A percentile compares a stretch with the other conserved stretches of the same genome.
phyloP scores from a whole-genome alignment of 2,329 filamentous ascomycete species.

The Rugonectria rugulosa region DNA sequence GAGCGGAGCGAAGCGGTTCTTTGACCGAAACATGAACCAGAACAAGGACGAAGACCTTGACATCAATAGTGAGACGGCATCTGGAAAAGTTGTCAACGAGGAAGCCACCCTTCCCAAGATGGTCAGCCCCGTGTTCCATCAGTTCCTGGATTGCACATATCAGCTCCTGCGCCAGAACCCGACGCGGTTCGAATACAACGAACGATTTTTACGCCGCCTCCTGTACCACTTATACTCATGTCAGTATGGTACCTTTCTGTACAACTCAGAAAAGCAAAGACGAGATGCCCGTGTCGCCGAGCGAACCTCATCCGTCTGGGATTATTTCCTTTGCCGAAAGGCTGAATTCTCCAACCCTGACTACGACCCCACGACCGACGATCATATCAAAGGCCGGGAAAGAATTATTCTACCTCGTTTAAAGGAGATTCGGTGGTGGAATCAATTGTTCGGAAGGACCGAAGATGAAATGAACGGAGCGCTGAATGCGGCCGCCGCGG shows the following conservation, averaged over 20 bases:
- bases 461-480: constrained; percentile 92
- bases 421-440: constrained; percentile 91
- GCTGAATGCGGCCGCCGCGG: constrained; percentile 61
- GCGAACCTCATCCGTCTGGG: constrained; percentile 88
- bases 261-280: constrained; percentile 92
- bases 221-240: constrained; percentile 95
- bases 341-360: constrained; percentile 83
- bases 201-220: constrained; percentile 86
- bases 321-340: constrained; percentile 86
- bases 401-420: constrained; percentile 82
- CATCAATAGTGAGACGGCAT: constrained; percentile 50
- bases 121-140: constrained; percentile 95
- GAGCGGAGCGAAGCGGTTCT: constrained; percentile 90
- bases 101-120: constrained; percentile 86
- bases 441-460: constrained; percentile 82
- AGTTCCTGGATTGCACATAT: constrained; percentile 94
- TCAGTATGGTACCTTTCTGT: constrained; percentile 96
- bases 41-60: constrained; percentile 71
- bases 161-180: constrained; percentile 88
- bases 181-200: constrained; percentile 93
- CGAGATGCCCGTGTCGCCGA: constrained; percentile 72
- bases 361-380: constrained; percentile 79
- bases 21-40: constrained; percentile 78
- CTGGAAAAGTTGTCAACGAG: constrained; percentile 54
- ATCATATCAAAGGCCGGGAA: constrained; percentile 80